A percentile compares a stretch with the other conserved stretches of the same genome.
phyloP scores from a whole-genome alignment of 2,329 filamentous ascomycete genomes.

The Ustulina deusta region DNA sequence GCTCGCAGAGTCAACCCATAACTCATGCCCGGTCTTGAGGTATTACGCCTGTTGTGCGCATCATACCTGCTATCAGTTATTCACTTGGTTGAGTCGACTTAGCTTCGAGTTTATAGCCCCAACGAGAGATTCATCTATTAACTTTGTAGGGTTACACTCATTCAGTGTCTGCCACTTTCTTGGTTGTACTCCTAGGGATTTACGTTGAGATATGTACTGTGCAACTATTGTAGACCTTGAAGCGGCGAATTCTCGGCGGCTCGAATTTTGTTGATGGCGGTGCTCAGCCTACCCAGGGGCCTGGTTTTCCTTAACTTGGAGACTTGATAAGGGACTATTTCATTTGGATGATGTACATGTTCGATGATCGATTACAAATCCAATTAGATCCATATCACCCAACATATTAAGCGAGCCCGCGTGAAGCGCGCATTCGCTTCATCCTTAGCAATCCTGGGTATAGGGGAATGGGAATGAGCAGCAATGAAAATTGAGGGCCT shows the following conservation, averaged over 20 bases:
- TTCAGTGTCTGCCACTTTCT: not conserved
- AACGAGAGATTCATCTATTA: not conserved
- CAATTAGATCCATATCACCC: not conserved
- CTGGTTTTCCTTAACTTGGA: not conserved
- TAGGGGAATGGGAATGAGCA: not conserved
- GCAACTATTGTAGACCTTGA: not conserved
- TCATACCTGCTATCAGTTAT: not conserved
- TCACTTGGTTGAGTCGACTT: not conserved
- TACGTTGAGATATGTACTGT: not conserved
- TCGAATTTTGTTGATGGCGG: constrained; percentile 6
- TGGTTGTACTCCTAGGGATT: not conserved
- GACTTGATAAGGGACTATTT: not conserved
- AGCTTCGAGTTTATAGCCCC: not conserved
- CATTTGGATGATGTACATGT: no score
- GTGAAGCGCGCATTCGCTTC: constrained; percentile 24
- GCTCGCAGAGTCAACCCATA: constrained; percentile 12
- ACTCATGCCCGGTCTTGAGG: not conserved
- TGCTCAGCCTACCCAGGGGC: not conserved
- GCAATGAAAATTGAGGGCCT: not conserved
- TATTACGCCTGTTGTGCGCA: not conserved
- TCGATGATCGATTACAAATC: not conserved
- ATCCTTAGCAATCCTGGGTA: constrained; percentile 14
- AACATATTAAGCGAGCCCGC: constrained; percentile 20
- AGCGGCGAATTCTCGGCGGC: not conserved
- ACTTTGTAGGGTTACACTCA: not conserved